Conservation (phyloP, 2,329 filamentous ascomycete species). For the Tothia fuscella region DNA sequence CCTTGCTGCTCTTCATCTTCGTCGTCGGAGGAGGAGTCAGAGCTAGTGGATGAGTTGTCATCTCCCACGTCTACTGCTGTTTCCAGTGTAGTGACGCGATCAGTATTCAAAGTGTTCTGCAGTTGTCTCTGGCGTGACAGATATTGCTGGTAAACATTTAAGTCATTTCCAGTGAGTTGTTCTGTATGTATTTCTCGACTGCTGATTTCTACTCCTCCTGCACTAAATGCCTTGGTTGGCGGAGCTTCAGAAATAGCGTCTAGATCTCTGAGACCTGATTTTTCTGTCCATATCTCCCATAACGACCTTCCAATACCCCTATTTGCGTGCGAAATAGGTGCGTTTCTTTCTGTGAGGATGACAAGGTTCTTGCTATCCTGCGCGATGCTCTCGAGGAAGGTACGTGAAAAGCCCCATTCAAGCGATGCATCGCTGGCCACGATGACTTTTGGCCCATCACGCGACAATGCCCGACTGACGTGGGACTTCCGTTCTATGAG, state of each 20-base stretch:
- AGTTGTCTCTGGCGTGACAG: conserved; percentile 78
- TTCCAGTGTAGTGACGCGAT: conserved; percentile 53
- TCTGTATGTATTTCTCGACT: conserved; percentile 36
- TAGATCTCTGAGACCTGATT: conserved; percentile 22
- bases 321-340: conserved; percentile 23
- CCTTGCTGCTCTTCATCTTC: conserved; percentile 85
- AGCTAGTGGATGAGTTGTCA: conserved; percentile 72
- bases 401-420: conserved; percentile 90
- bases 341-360: conserved; percentile 68
- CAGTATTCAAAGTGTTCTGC: conserved; percentile 66
- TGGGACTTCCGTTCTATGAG: conserved; percentile 73
- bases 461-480: conserved; percentile 55
- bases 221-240: conserved; percentile 46
- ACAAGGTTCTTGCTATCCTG: conserved; percentile 70
- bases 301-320: conserved; percentile 60
- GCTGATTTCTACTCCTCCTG: conserved; percentile 38
- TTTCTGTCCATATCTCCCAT: conserved; percentile 45
- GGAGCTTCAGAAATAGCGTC: conserved; percentile 48
- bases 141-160: conserved; percentile 80
- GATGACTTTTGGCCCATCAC: conserved; percentile 56
- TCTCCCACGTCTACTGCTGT: conserved; percentile 62
- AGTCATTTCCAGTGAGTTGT: conserved; percentile 62
- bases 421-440: conserved; percentile 81
- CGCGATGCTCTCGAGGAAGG: conserved; percentile 62
- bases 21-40: conserved; percentile 48